These are phyloP conservation scores for Apiospora arundinis DNA, from an alignment of 2,329 filamentous ascomycete species.

Conservation along the genomic window DNA sequence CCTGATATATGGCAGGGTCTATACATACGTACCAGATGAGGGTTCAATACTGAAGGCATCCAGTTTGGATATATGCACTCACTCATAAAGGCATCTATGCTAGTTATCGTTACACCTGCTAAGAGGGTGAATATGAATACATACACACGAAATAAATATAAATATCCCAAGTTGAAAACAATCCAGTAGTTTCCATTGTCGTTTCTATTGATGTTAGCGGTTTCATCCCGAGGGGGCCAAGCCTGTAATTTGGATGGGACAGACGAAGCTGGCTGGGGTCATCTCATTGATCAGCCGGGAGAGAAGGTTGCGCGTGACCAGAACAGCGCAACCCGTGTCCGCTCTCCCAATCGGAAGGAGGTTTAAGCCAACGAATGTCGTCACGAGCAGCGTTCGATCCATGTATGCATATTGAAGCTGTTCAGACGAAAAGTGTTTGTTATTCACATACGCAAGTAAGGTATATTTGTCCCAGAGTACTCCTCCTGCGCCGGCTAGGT, in stretches of 20 bases:
- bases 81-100: too few relatives aligned
- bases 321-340: not conserved
- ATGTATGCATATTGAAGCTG: conserved; percentile 23
- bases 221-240: too few relatives aligned
- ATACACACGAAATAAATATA: not conserved
- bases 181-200: not conserved
- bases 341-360: not conserved
- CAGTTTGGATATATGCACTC: not conserved
- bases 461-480: conserved; percentile 6
- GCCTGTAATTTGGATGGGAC: too few relatives aligned
- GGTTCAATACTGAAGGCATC: not conserved
- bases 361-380: not conserved
- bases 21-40: not conserved
- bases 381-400: not conserved
- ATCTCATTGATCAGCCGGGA: too few relatives aligned
- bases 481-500: conserved; percentile 17
- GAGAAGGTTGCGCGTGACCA: too few relatives aligned
- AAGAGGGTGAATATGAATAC: not conserved
- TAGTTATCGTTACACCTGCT: not conserved
- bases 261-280: too few relatives aligned
- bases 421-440: conserved; percentile 24
- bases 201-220: not conserved
- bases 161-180: not conserved
- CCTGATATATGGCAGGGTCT: not conserved
- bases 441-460: conserved; percentile 28